A percentile compares a stretch with the other conserved stretches of the same genome.
Conservation (phyloP, 2,329 filamentous ascomycete genomes). For the Grosmannia penicillata region DNA sequence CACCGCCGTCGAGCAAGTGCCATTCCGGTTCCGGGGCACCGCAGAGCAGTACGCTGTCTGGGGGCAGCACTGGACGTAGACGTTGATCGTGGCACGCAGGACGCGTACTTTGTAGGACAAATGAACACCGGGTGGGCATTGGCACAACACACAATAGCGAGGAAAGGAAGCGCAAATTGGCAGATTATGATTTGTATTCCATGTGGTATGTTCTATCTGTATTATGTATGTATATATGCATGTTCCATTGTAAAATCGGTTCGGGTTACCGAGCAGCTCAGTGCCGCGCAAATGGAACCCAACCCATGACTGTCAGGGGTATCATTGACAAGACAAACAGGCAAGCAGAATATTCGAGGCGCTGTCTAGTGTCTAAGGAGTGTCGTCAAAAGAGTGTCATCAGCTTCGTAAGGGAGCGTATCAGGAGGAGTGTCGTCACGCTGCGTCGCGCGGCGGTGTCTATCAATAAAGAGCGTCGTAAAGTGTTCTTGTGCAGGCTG, state of each 20-base stretch:
- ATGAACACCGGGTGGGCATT: no score
- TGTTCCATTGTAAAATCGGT: background rate
- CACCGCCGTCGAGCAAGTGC: conserved; percentile 57
- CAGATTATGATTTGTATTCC: background rate
- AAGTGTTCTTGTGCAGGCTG: background rate
- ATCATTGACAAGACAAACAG: conserved; percentile 4
- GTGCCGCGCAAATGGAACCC: background rate
- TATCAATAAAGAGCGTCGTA: background rate
- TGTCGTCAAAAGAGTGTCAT: background rate
- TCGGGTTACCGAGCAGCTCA: background rate
- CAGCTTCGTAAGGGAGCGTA: background rate
- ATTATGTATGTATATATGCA: background rate
- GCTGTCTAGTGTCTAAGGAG: background rate
- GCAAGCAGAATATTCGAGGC: background rate
- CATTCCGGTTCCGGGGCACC: conserved; percentile 62
- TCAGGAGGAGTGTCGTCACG: background rate
- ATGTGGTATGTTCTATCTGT: background rate
- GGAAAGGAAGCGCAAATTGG: background rate
- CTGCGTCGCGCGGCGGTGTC: no score
- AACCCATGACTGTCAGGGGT: conserved; percentile 2
- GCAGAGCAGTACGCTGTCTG: conserved; percentile 56
- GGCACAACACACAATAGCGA: no score
- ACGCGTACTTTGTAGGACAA: no score
- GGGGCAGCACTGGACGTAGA: conserved; percentile 65
- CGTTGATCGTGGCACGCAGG: no score